Base-by-base conservation (phyloP, 73 alveolate species). In the Durusdinium trenchii region DNA sequence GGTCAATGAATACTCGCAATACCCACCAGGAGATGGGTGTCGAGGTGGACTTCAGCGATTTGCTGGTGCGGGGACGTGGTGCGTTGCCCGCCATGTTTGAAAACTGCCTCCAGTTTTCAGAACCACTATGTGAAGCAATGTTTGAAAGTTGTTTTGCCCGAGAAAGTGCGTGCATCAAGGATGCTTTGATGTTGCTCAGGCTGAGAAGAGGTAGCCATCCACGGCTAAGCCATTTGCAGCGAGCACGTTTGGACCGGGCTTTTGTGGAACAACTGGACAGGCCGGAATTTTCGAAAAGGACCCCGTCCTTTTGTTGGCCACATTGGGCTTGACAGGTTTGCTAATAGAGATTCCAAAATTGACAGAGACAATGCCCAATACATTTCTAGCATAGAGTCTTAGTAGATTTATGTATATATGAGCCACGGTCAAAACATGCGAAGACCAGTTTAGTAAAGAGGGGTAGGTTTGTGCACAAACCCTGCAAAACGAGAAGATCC, bases 51-150 rank as follows among this genome's bases (percentile, higher is more conserved):
- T 6, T 78, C 45, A 78, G 42, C 42, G 89, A 78, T 61, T 61
- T 78, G 62, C 89, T 45, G 89, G 89, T 78, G 45, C 89, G 46
- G 89, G 89, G 89, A n/a, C 89, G 89, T 78, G 43, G 62, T 45
- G 89, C 89, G 64, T 75, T 30, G 86, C 86, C 1, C 14, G 86
- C 1, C 86, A 23, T 2, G 3, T 75, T 42, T 40, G n/a, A 40
- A 73, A 73, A 12, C 69, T 57, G 69, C n/a, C n/a, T n/a, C n/a
- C n/a, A n/a, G n/a, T n/a, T n/a, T n/a, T n/a, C n/a, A n/a, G n/a
- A n/a, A n/a, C n/a, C n/a, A n/a, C n/a, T n/a, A n/a, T n/a, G n/a
- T n/a, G n/a, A n/a, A n/a, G n/a, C n/a, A n/a, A n/a, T n/a, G n/a
- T n/a, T n/a, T n/a, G n/a, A n/a, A n/a, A n/a, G n/a, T n/a, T n/a